Evolutionary conservation across 2,329 filamentous ascomycete species (phyloP).

Genomic region (Venturia pyrina): DNA sequence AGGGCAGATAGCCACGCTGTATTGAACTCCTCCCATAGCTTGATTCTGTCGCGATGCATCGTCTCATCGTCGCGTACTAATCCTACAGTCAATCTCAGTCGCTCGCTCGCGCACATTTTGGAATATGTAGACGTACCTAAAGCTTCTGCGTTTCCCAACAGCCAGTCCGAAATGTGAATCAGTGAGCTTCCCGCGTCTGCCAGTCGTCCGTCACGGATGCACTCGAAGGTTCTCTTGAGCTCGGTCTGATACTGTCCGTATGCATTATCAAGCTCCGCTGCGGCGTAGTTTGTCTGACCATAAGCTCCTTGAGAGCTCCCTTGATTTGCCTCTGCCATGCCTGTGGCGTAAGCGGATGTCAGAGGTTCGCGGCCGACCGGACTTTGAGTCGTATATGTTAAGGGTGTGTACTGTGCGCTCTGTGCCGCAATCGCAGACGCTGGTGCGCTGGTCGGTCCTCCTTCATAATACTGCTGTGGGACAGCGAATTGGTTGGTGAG

Average conservation of each 20-base stretch:
- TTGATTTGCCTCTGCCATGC: conserved; percentile 42
- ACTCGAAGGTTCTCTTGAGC: conserved; percentile 57
- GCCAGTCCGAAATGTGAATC: conserved; percentile 54
- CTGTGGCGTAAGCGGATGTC: conserved; percentile 40
- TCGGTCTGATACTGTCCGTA: conserved; percentile 53
- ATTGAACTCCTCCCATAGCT: conserved; percentile 92
- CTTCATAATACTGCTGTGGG: conserved; percentile 69
- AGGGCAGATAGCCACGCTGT: conserved; percentile 77
- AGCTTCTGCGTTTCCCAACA: conserved; percentile 54
- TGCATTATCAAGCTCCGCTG: conserved; percentile 49
- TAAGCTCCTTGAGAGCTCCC: conserved; percentile 29
- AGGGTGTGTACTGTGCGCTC: conserved; percentile 50
- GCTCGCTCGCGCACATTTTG: conserved; percentile 15
- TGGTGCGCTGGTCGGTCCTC: conserved; percentile 47
- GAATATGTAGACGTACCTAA: conserved; percentile 45
- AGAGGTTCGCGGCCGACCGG: conserved; percentile 42
- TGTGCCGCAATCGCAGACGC: conserved; percentile 46
- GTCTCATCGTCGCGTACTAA: conserved; percentile 73
- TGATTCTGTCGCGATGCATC: conserved; percentile 65
- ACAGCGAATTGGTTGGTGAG: conserved; percentile 58
- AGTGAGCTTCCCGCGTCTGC: conserved; percentile 49
- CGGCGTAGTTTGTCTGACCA: conserved; percentile 24
- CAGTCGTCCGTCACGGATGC: conserved; percentile 53
- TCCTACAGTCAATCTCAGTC: conserved; percentile 47
- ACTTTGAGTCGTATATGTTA: conserved; percentile 51